Base-by-base conservation (phyloP, 495 filamentous ascomycete species). In the Pseudomonodictys pantanalensis region DNA sequence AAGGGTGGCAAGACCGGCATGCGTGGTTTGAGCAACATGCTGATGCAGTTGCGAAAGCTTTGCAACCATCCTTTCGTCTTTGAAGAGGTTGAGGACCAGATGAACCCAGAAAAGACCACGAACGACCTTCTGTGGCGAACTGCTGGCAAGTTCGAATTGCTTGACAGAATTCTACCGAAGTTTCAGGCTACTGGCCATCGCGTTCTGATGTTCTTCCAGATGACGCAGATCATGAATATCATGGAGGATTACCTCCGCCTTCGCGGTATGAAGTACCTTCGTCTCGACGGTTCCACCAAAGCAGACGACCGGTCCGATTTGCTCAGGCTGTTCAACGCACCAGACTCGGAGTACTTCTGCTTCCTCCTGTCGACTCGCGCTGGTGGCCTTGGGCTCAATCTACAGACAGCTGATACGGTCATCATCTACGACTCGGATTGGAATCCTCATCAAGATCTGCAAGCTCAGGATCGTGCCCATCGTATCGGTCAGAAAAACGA, bases 191-290 rank as follows among this genome's bases (percentile, higher is more conserved):
- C 90, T 3, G 88, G 89, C 32, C 93, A 98, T 81, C 86, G 95
- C 66, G 91, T 97, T 47, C 73, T 98, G 69, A 97, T 98, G 87
- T 98, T 98, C 82, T 98, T 98, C 82, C 93, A 98, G 73, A 98
- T 98, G 93, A 98, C 93, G 1, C 90, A 95, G 38, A 98, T 98
- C 69, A 98, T 98, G 93, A 96, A 98, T 72, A 98, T 98, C 71
- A 97, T 98, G 95, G 93, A 98, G 67, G 93, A 98, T 73, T 98
- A 93, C 74, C 78, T 98, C 51, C 88, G 93, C 3, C 84, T 88
- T 56, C 83, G 89, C 43, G 86, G 84, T 25, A 78, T 95, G 62
- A 75, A 84, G 53, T 98, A 96, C 71, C 80, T 98, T 41, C 91
- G 93, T 58, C 81, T 98, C 43, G 93, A 98, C 67, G 93, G 93